Evolutionary conservation across 2,329 filamentous ascomycete species (phyloP).

Genomic region (Aspergillus brasiliensis): DNA sequence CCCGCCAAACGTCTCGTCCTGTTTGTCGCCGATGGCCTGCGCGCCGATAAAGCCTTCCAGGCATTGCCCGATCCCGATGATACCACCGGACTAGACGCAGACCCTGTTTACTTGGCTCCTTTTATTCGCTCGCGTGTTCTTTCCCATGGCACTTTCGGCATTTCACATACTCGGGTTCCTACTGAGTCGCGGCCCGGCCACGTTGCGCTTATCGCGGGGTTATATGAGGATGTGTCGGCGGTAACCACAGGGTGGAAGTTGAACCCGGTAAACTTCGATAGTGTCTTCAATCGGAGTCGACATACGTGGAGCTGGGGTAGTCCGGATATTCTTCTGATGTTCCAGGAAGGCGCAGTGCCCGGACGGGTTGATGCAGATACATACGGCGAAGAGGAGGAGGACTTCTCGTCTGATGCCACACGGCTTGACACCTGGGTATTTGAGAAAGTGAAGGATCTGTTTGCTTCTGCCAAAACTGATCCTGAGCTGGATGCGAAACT

Average conservation of each 20-base stretch:
- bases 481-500: conserved; percentile 71
- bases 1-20: conserved; percentile 89
- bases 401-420: conserved; percentile 81
- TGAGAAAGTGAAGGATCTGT: conserved; percentile 85
- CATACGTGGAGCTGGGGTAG: conserved; percentile 99
- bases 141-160: conserved; percentile 89
- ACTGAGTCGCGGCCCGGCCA: conserved; percentile 96
- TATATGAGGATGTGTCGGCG: conserved; percentile 97
- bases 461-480: conserved; percentile 77
- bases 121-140: conserved; percentile 88
- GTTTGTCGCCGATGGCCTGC: conserved; percentile 95
- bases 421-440: conserved; percentile 94
- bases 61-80: conserved; percentile 74
- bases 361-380: conserved; percentile 84
- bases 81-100: conserved; percentile 26
- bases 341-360: conserved; percentile 85
- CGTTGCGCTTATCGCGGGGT: conserved; percentile 91
- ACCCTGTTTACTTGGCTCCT: conserved; percentile 79
- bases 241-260: conserved; percentile 98
- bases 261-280: conserved; percentile 98
- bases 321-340: conserved; percentile 97
- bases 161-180: conserved; percentile 94
- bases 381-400: conserved; percentile 83
- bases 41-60: conserved; percentile 97
- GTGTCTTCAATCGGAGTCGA: conserved; percentile 92